Evolutionary conservation across 371 early-diverging fungal genomes (phyloP).

Genomic region (Syncephalastrum monosporum): DNA sequence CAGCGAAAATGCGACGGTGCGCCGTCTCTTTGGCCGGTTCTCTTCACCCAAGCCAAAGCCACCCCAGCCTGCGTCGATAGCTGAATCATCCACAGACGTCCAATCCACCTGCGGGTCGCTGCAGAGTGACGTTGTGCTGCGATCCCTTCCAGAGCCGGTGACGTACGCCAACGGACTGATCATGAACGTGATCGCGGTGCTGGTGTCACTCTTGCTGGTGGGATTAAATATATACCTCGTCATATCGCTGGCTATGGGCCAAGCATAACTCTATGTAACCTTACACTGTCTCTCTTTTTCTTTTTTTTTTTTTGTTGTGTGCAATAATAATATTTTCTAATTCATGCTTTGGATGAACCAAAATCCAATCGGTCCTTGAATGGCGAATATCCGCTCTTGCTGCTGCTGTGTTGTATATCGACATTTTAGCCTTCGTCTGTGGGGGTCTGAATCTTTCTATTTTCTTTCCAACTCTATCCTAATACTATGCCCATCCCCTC

Average conservation of each 20-base stretch:
- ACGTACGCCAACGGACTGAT: slow-evolving; percentile 31
- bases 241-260: slow-evolving; percentile 14
- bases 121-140: slow-evolving; percentile 9
- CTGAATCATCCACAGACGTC: background rate
- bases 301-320: no score
- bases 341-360: no score
- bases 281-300: no score
- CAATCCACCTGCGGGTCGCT: background rate
- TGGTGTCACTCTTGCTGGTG: slow-evolving; percentile 51
- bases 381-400: no score
- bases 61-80: background rate
- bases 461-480: background rate
- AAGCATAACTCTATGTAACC: no score
- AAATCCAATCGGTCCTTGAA: no score
- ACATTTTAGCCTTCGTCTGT: no score
- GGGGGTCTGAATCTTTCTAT: no score
- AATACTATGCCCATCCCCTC: background rate
- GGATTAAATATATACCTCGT: slow-evolving; percentile 61
- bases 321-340: no score
- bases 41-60: background rate
- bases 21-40: slow-evolving; percentile 2
- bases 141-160: slow-evolving; percentile 26
- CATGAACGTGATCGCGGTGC: slow-evolving; percentile 38
- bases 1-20: slow-evolving; percentile 1
- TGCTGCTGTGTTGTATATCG: no score